A percentile compares a stretch with the other conserved stretches of the same genome.
phyloP scores from a whole-genome alignment of 805 yeast species.

The Clavispora santaluciae region DNA sequence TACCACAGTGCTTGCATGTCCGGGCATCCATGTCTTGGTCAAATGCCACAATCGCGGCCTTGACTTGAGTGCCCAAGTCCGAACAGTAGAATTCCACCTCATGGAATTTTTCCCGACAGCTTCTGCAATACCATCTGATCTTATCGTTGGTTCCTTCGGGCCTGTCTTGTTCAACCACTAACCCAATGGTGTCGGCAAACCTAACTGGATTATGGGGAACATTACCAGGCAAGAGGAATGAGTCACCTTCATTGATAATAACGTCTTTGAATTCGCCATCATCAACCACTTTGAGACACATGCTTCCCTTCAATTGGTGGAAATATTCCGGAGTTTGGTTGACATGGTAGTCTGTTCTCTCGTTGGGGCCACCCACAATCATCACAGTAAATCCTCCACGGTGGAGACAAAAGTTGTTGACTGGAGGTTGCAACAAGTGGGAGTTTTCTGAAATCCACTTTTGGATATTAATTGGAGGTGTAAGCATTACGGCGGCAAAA shows the following conservation, averaged over 20 bases:
- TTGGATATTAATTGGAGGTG: slow-evolving; percentile 69
- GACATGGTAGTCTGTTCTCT: slow-evolving; percentile 86
- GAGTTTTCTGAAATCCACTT: slow-evolving; percentile 78
- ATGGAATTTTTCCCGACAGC: slow-evolving; percentile 60
- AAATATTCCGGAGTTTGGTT: slow-evolving; percentile 95
- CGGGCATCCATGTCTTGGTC: slow-evolving; percentile 59
- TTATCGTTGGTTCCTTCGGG: slow-evolving; percentile 67
- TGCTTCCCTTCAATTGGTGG: slow-evolving; percentile 78
- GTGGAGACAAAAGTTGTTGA: slow-evolving; percentile 84
- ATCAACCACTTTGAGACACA: slow-evolving; percentile 76
- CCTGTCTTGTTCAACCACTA: slow-evolving; percentile 90
- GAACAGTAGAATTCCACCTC: slow-evolving; percentile 68
- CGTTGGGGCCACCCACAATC: slow-evolving; percentile 96
- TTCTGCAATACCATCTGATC: slow-evolving; percentile 82
- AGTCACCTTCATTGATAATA: slow-evolving; percentile 76
- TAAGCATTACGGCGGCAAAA: slow-evolving; percentile 41
- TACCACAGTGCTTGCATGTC: slow-evolving; percentile 73
- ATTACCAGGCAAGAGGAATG: slow-evolving; percentile 81
- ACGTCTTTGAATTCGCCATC: slow-evolving; percentile 70
- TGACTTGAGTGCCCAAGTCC: slow-evolving; percentile 88
- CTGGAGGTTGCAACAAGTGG: slow-evolving; percentile 82
- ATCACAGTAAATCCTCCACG: slow-evolving; percentile 90
- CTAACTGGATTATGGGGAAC: slow-evolving; percentile 89
- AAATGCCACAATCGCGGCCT: slow-evolving; percentile 69
- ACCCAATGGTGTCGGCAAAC: slow-evolving; percentile 78